Evolutionary conservation across 495 filamentous ascomycete species (phyloP).

Genomic region (Astrothelium macrocarpum): DNA sequence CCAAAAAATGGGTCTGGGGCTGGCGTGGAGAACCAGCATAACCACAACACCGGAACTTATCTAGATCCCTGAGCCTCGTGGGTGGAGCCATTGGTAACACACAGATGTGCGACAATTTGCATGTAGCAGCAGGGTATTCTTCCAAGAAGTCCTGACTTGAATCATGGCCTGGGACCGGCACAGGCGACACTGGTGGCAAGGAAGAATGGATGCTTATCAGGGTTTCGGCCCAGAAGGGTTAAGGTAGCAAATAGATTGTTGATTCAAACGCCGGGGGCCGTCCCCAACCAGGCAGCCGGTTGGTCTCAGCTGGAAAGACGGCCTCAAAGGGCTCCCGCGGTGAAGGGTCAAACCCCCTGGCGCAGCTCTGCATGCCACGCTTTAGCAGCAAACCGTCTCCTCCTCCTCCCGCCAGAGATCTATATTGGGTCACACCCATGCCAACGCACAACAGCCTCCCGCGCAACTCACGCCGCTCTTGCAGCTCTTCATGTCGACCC

Average conservation of each 20-base stretch:
- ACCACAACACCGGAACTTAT: not conserved
- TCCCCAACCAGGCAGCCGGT: not conserved
- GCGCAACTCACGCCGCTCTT: not conserved
- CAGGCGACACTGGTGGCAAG: too few species aligned
- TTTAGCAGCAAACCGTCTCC: not conserved
- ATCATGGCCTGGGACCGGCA: too few species aligned
- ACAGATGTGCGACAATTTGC: not conserved
- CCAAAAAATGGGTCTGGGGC: not conserved
- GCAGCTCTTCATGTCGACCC: not conserved
- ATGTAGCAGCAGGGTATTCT: too few species aligned
- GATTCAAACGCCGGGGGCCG: not conserved
- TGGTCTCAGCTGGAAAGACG: not conserved
- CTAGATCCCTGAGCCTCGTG: slow-evolving; percentile 1
- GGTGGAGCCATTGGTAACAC: not conserved
- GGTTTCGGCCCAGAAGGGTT: not conserved
- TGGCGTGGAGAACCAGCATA: not conserved
- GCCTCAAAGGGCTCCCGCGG: not conserved
- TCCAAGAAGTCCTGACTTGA: too few species aligned
- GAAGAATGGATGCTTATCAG: not conserved
- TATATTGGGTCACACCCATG: not conserved
- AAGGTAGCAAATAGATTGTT: not conserved
- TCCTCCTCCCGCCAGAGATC: not conserved
- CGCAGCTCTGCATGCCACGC: not conserved
- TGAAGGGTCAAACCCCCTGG: not conserved
- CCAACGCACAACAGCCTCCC: not conserved